Base-by-base conservation (phyloP, 2,329 filamentous ascomycete genomes). In the Fusarium pseudograminearum region DNA sequence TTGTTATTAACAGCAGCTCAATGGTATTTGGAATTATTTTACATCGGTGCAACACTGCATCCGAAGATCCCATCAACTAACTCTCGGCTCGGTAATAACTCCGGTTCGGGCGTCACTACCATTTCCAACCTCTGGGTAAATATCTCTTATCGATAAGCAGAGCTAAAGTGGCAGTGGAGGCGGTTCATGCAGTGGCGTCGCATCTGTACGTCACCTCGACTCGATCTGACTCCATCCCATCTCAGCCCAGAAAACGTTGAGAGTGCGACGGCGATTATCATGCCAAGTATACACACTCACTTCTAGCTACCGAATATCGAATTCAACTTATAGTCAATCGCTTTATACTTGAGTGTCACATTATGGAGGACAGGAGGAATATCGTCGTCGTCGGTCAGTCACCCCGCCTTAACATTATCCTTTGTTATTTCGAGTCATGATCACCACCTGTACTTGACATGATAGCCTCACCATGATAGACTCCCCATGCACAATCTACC, bases 371-470 rank as follows among this genome's bases (percentile, higher is more conserved):
- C 34, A 79, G 77, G 69, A 81, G 79, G 60, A 82, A 85, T 38
- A 85, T 86, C 50, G 83, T 87, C 69, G 84, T 87, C 60, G 78
- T 87, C 61, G 83, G 83, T 84, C 73, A 61, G 81, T 78, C 46
- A 28, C 58, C 46, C 36, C 44, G 52, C 45, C 57, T 45, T 38
- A 42, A 56, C 48, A 38, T 26, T 24, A 30, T 18, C 26, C 44
- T 33, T 24, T 31, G 22, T 30, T 7, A 42, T 18, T 26, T 59
- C 30, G 18, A 15, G 33, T 59, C 41, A 26, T 53, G 34, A 46
- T 22, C 34, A 36, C 24, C 7, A 28, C 54, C 40, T 54, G 15
- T 51, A 50, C 33, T 36, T 36, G 16, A 3, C 45, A 47, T 36
- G 42, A 48, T 48, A 61, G 33, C 61, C 57, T 70, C 42, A 41